Evolutionary conservation across 164 flowering plant species (phyloP).

Genomic region (Nymphaea thermarum): DNA sequence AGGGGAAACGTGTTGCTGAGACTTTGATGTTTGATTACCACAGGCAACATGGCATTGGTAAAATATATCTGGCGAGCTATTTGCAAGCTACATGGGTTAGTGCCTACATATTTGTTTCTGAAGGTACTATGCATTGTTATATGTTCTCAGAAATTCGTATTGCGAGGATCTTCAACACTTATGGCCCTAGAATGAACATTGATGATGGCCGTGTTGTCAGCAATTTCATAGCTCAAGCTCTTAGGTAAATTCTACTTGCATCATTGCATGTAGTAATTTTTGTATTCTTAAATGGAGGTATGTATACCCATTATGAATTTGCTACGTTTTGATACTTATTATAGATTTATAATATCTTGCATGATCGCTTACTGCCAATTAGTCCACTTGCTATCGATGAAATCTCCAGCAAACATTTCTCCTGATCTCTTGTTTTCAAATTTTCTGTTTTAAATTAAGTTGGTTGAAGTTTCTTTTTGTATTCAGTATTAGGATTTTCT

Average conservation of each 20-base stretch:
- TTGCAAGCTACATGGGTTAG: not conserved
- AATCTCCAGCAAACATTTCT: too few species aligned
- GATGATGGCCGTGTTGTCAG: slow-evolving; percentile 91
- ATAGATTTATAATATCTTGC: too few species aligned
- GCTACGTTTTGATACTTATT: too few species aligned
- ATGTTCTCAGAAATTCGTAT: slow-evolving; percentile 47
- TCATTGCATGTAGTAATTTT: too few species aligned
- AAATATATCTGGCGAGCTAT: not conserved
- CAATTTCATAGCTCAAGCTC: slow-evolving; percentile 82
- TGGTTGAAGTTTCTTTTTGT: too few species aligned
- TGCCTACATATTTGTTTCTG: not conserved
- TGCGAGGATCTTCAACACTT: slow-evolving; percentile 79
- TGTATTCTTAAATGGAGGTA: too few species aligned
- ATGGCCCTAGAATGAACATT: slow-evolving; percentile 81
- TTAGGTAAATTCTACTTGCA: slow-evolving; percentile 27
- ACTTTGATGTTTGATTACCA: slow-evolving; percentile 89
- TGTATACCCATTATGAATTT: too few species aligned
- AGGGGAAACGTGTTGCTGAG: slow-evolving; percentile 85
- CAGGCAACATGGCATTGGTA: slow-evolving; percentile 82
- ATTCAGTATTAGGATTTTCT: too few species aligned
- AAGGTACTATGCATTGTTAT: not conserved
- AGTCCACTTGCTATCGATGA: too few species aligned
- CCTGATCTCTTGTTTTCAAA: too few species aligned
- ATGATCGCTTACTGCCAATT: too few species aligned
- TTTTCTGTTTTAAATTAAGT: too few species aligned